These are phyloP conservation scores for Harrya chromipes DNA, from an alignment of 768 basidiomycete genomes.

Conservation along the genomic window DNA sequence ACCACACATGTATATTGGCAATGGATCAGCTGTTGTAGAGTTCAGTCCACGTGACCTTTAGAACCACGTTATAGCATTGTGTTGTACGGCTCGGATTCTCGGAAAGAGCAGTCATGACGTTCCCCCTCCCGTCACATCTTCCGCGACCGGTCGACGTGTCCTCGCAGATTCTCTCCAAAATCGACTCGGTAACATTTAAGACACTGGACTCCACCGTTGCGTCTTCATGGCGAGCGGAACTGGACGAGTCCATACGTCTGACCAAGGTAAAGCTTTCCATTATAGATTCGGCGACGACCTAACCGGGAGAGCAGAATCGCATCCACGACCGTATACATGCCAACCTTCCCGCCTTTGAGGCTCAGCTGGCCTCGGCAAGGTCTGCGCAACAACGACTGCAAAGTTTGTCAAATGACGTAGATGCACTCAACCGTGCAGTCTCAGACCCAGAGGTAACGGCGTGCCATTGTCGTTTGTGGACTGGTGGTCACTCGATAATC, in stretches of 20 bases:
- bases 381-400: slow-evolving; percentile 60
- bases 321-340: slow-evolving; percentile 72
- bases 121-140: slow-evolving; percentile 67
- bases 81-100: not conserved
- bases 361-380: slow-evolving; percentile 58
- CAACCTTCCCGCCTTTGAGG: slow-evolving; percentile 61
- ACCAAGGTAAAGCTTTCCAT: slow-evolving; percentile 55
- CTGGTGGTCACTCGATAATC: slow-evolving; percentile 7
- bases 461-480: slow-evolving; percentile 1
- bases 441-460: slow-evolving; percentile 57
- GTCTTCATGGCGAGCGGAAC: slow-evolving; percentile 65
- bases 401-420: slow-evolving; percentile 50
- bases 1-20: slow-evolving; percentile 19
- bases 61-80: not conserved
- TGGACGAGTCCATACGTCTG: slow-evolving; percentile 65
- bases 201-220: slow-evolving; percentile 60
- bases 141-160: slow-evolving; percentile 73
- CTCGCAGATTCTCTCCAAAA: slow-evolving; percentile 65
- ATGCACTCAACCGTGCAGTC: slow-evolving; percentile 47
- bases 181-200: slow-evolving; percentile 59
- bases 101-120: slow-evolving; percentile 52
- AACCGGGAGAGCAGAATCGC: slow-evolving; percentile 43
- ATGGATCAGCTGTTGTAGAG: not conserved
- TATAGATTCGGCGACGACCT: not conserved
- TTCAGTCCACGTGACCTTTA: slow-evolving; percentile 25